Conservation (phyloP, 495 filamentous ascomycete species). For the Xylaria castorea region DNA sequence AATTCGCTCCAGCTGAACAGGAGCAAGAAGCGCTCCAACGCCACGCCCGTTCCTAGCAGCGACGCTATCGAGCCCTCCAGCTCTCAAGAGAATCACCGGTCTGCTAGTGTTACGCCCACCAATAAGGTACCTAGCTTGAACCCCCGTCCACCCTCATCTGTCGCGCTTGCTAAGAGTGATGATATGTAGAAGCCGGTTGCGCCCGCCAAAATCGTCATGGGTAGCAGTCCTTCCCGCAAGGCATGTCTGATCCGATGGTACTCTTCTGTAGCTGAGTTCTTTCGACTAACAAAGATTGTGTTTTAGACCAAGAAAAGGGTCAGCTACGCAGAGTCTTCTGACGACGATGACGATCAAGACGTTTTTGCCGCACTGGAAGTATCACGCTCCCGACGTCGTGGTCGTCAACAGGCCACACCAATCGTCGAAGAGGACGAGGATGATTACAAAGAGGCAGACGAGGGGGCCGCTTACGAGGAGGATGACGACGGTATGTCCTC, state of each 20-base stretch:
- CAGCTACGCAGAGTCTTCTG: constrained; percentile 71
- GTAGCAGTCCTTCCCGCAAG: constrained; percentile 69
- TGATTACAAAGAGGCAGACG: constrained; percentile 72
- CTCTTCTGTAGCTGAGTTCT: background rate
- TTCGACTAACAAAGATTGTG: background rate
- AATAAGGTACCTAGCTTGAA: constrained; percentile 51
- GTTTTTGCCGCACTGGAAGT: constrained; percentile 55
- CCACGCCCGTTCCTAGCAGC: constrained; percentile 84
- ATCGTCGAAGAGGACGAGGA: constrained; percentile 55
- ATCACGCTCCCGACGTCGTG: constrained; percentile 39
- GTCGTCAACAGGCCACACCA: constrained; percentile 43
- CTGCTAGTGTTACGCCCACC: constrained; percentile 36
- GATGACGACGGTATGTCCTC: constrained; percentile 60
- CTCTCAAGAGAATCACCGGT: constrained; percentile 60
- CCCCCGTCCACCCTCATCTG: constrained; percentile 45
- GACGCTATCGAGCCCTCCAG: constrained; percentile 66
- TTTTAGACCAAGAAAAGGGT: constrained; percentile 59
- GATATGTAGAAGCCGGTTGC: constrained; percentile 36
- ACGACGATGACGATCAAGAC: constrained; percentile 66
- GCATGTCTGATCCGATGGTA: constrained; percentile 39
- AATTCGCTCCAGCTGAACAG: constrained; percentile 44
- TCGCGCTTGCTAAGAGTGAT: constrained; percentile 47
- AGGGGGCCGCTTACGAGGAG: constrained; percentile 56
- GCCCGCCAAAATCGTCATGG: constrained; percentile 31
- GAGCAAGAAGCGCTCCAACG: constrained; percentile 50